Evolutionary conservation across 192 early-diverging fungal genomes (phyloP).

Genomic region (Mortierella hygrophila): DNA sequence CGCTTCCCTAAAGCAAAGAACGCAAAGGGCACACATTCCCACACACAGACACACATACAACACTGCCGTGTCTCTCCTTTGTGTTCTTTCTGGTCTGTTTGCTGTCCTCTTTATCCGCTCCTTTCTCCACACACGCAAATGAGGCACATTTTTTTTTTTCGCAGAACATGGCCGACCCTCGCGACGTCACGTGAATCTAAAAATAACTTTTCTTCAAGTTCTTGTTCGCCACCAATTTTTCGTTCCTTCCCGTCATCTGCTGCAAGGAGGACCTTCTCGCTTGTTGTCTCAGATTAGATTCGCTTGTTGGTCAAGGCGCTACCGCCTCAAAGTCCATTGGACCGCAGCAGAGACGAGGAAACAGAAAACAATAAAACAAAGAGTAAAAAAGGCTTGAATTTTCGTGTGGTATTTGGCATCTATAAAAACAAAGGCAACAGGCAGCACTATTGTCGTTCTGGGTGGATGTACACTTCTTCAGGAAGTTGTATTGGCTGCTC

Average conservation of each 20-base stretch:
- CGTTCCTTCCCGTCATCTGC: background rate
- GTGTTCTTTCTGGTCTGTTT: background rate
- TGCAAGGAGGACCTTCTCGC: background rate
- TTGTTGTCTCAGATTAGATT: no score
- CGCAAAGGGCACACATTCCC: background rate
- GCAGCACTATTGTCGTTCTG: background rate
- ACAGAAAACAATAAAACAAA: no score
- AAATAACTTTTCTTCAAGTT: background rate
- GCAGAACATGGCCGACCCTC: background rate
- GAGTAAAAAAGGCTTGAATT: no score
- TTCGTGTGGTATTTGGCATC: background rate
- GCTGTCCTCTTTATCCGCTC: background rate
- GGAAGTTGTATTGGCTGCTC: background rate
- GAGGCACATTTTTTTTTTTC: background rate
- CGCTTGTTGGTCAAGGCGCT: no score
- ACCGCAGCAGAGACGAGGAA: no score
- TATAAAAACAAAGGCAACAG: background rate
- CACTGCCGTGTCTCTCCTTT: background rate
- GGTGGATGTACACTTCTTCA: background rate
- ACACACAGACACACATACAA: background rate
- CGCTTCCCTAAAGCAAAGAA: background rate
- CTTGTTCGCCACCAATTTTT: conserved; percentile 5
- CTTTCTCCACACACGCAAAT: background rate
- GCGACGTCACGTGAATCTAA: background rate
- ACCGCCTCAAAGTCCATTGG: no score